These are phyloP conservation scores for Parietaria judaica DNA, from an alignment of 306 rosid genomes.

Conservation along the genomic window DNA sequence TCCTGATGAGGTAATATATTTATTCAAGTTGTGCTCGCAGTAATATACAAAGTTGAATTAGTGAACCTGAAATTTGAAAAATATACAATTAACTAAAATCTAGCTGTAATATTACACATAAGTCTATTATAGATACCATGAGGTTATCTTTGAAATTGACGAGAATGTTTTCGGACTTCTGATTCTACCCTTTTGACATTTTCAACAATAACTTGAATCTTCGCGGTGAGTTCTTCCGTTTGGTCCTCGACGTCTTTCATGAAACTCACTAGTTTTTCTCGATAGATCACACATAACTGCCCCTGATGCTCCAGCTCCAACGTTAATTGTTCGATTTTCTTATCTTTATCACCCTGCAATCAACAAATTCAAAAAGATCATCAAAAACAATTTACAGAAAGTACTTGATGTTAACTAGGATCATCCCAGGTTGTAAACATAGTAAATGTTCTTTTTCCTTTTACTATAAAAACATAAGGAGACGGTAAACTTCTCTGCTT, in stretches of 20 bases:
- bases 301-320: slow-evolving; percentile 77
- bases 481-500: too few relatives aligned
- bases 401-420: neutral
- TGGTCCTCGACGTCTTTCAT: slow-evolving; percentile 55
- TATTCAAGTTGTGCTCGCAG: too few relatives aligned
- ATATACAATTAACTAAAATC: slow-evolving; percentile 9
- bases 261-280: slow-evolving; percentile 59
- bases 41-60: too few relatives aligned
- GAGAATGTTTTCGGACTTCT: slow-evolving; percentile 37
- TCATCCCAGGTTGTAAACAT: too few relatives aligned
- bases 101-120: slow-evolving; percentile 5
- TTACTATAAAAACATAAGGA: too few relatives aligned
- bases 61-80: slow-evolving; percentile 3
- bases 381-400: neutral
- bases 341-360: slow-evolving; percentile 73
- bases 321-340: slow-evolving; percentile 73
- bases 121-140: neutral
- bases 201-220: slow-evolving; percentile 52
- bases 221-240: slow-evolving; percentile 62
- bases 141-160: slow-evolving; percentile 19
- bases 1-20: too few relatives aligned
- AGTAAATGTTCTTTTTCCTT: too few relatives aligned
- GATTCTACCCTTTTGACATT: slow-evolving; percentile 69
- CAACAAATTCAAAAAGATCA: slow-evolving; percentile 3
- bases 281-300: slow-evolving; percentile 51